Evolutionary conservation across 768 basidiomycete genomes (phyloP).

Genomic region (Suillus variegatus): DNA sequence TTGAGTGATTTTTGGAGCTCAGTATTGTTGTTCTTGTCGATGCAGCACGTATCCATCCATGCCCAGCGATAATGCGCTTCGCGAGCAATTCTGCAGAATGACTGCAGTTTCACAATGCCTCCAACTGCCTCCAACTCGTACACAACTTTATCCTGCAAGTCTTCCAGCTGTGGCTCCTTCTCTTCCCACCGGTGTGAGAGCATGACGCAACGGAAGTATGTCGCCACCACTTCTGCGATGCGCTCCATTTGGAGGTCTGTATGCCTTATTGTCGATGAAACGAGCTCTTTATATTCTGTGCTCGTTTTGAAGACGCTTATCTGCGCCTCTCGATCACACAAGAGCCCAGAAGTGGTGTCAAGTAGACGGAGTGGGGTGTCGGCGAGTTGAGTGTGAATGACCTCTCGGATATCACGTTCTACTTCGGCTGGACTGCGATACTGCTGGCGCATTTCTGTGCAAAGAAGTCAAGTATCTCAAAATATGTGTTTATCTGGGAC

Average conservation of each 20-base stretch:
- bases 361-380: background rate
- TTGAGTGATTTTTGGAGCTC: background rate
- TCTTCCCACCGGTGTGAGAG: conserved; percentile 1
- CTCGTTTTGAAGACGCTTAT: background rate
- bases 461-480: background rate
- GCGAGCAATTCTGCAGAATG: background rate
- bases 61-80: background rate
- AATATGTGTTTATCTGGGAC: background rate
- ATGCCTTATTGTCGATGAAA: background rate
- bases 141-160: background rate
- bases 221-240: background rate
- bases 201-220: background rate
- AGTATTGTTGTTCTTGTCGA: background rate
- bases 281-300: background rate
- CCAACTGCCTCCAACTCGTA: background rate
- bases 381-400: background rate
- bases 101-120: background rate
- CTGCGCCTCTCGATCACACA: background rate
- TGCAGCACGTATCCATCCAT: conserved; percentile 1
- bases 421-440: background rate
- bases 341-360: background rate
- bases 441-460: background rate
- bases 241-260: background rate
- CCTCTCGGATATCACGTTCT: background rate
- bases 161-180: background rate